These are phyloP conservation scores for Penicillium rolfsii DNA, from an alignment of 2,329 filamentous ascomycete species.

Conservation along the genomic window DNA sequence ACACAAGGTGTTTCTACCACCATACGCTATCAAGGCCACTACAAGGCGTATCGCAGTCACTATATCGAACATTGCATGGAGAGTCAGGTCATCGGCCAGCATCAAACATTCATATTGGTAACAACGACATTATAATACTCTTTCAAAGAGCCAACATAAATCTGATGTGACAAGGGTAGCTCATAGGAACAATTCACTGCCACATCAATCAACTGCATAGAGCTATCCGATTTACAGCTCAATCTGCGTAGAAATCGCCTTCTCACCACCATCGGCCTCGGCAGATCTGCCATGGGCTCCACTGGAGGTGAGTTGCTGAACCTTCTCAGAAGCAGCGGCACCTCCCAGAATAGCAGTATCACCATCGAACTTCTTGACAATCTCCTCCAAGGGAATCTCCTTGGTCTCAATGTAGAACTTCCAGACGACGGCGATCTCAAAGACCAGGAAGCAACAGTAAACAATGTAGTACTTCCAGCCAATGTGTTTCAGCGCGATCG, in stretches of 20 bases:
- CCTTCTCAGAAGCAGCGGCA: conserved; percentile 19
- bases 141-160: neutral
- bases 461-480: conserved; percentile 46
- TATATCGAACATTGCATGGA: neutral
- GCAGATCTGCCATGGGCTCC: neutral
- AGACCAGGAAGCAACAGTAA: conserved; percentile 39
- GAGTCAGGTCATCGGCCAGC: neutral
- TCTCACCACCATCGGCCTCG: conserved; percentile 10
- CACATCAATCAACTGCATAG: neutral
- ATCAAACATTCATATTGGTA: neutral
- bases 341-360: conserved; percentile 22
- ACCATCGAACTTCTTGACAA: conserved; percentile 33
- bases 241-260: conserved; percentile 17
- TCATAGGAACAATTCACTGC: neutral
- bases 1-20: neutral
- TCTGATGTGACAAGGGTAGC: neutral
- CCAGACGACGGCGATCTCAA: conserved; percentile 39
- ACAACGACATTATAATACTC: neutral
- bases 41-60: neutral
- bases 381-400: conserved; percentile 39
- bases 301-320: conserved; percentile 8
- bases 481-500: conserved; percentile 37
- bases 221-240: conserved; percentile 6
- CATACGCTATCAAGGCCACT: neutral
- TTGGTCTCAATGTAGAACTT: conserved; percentile 43